Conservation (phyloP, 2,329 filamentous ascomycete species). For the Dothistroma pini region DNA sequence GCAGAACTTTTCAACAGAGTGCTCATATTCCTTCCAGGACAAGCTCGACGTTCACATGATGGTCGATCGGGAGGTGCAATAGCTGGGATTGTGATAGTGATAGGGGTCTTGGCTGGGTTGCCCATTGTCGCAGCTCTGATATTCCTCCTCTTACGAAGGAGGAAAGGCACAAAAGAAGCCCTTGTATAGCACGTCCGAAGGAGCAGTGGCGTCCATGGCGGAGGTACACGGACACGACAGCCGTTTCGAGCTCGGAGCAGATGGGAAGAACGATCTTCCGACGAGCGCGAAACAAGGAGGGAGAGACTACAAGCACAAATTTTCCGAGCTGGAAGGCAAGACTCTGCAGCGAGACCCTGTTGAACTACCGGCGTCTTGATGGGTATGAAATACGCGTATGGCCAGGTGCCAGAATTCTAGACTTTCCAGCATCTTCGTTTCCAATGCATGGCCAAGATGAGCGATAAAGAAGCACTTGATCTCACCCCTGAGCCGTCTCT, state of each 20-base stretch:
- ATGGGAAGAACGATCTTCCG: neutral
- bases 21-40: constrained; percentile 14
- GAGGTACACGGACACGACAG: neutral
- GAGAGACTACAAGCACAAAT: neutral
- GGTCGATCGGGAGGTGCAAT: constrained; percentile 9
- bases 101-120: constrained; percentile 4
- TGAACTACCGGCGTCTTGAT: neutral
- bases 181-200: neutral
- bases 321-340: neutral
- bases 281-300: too few species aligned
- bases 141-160: neutral
- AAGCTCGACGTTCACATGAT: neutral
- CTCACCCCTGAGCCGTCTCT: too few species aligned
- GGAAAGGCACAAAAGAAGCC: neutral
- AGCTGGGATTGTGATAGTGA: constrained; percentile 7
- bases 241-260: neutral
- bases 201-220: neutral
- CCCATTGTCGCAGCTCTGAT: neutral
- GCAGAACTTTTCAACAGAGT: constrained; percentile 9
- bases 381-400: neutral
- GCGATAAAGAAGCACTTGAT: too few species aligned
- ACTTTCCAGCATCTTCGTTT: neutral
- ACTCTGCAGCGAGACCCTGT: neutral
- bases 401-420: neutral
- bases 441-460: neutral